Evolutionary conservation across 495 filamentous ascomycete species (phyloP).

Genomic region (Paragyromitra xinjiangensis): DNA sequence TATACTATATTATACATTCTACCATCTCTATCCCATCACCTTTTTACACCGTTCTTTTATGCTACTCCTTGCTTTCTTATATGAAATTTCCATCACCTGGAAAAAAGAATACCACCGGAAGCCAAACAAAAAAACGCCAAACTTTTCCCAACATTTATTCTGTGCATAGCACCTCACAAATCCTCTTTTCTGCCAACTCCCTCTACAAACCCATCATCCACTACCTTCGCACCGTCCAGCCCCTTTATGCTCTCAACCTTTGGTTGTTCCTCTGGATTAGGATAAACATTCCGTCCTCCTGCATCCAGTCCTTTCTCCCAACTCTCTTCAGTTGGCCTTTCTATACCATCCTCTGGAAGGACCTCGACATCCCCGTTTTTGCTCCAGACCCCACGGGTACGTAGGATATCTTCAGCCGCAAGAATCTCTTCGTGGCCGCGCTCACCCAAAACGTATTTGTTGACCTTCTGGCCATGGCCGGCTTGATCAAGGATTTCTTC

Average conservation of each 20-base stretch:
- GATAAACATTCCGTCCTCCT: constrained; percentile 8
- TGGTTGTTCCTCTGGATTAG: constrained; percentile 41
- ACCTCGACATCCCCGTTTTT: constrained; percentile 64
- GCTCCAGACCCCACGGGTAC: constrained; percentile 33
- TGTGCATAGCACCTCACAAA: constrained; percentile 17
- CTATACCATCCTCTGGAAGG: constrained; percentile 59
- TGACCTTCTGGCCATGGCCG: constrained; percentile 24
- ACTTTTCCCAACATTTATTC: background rate
- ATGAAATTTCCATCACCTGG: background rate
- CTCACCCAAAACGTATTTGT: constrained; percentile 3
- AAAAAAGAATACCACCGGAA: constrained; percentile 7
- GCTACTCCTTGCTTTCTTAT: background rate
- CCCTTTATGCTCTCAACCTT: constrained; percentile 60
- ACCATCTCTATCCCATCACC: background rate
- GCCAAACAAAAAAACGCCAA: constrained; percentile 26
- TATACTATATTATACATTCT: constrained; percentile 10
- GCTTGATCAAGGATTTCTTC: constrained; percentile 73
- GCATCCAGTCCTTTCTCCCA: constrained; percentile 23
- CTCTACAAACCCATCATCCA: constrained; percentile 60
- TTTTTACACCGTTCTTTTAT: background rate
- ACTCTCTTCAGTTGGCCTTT: constrained; percentile 23
- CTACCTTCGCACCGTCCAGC: constrained; percentile 45
- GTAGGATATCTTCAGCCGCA: constrained; percentile 16
- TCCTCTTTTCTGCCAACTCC: constrained; percentile 58
- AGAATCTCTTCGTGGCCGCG: constrained; percentile 20